These are phyloP conservation scores for Fusarium begoniae DNA, from an alignment of 2,329 filamentous ascomycete genomes.

Conservation along the genomic window DNA sequence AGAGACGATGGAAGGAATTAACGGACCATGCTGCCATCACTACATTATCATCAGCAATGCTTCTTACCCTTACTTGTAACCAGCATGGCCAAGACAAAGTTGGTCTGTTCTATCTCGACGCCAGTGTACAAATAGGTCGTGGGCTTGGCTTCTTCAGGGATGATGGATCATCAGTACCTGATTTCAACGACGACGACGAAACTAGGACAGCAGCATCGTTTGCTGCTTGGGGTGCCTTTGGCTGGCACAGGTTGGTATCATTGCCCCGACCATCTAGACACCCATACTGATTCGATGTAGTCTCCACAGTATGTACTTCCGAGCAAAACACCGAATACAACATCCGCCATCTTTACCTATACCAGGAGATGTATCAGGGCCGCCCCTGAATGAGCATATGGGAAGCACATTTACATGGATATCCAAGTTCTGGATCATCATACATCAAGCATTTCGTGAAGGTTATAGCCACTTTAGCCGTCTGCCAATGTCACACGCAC, in stretches of 20 bases:
- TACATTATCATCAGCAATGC: not conserved
- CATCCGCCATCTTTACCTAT: not conserved
- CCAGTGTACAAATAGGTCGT: not conserved
- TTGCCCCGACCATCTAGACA: accelerated
- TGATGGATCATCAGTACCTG: not conserved
- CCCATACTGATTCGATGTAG: not conserved
- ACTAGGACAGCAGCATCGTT: not conserved
- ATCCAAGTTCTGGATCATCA: constrained; percentile 5
- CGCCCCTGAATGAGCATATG: not conserved
- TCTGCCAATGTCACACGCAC: not conserved
- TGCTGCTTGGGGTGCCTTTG: constrained; percentile 9
- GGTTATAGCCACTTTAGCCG: not conserved
- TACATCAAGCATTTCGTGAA: not conserved
- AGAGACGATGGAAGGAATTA: not conserved
- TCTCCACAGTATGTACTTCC: not conserved
- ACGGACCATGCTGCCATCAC: not conserved
- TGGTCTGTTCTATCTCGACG: not conserved
- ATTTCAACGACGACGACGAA: not conserved
- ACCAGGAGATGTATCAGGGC: constrained; percentile 1
- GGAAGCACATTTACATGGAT: constrained; percentile 12
- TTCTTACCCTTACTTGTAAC: constrained; percentile 2
- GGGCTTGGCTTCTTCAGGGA: not conserved
- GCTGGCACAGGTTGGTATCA: constrained; percentile 6
- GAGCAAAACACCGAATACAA: not conserved
- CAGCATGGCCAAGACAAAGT: not conserved